Base-by-base conservation (phyloP, 129 eudicot genomes). In the Cynara cardunculus region DNA sequence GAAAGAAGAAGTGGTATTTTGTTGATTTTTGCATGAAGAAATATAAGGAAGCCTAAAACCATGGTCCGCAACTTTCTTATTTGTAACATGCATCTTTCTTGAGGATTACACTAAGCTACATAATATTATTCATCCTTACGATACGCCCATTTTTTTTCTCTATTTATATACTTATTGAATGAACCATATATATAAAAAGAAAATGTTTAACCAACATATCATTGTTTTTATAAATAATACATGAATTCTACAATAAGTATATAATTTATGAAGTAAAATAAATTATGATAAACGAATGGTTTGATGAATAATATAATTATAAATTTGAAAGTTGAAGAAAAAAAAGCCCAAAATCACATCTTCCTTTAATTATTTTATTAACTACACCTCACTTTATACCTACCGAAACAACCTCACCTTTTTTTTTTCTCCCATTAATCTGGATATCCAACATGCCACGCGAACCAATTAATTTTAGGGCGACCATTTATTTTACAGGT, bases 301-400 rank as follows among this genome's bases (percentile, higher is more conserved):
- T 77, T 66, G 26, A 78, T 68, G 37, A 79, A 53, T 46, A 21
- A 56, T 56, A 11, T 56, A 18, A 78, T 19, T 21, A 61, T 35
- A 26, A 67, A 67, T 26, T 8, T 25, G 64, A 74, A 74, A 81
- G 80, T 81, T 66, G 70, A 66, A 24, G 44, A 65, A 53, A 65
- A 65, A 72, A 16, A 74, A 66, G 75, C 70, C 80, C n/a, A 78
- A 84, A 46, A 74, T 77, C 90, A 69, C 82, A 80, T 80, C 78
- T 64, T 77, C 44, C 83, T 71, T 69, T 81, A 56, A 56, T 18
- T 19, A 73, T 78, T 84, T 87, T 81, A 83, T 71, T 83, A 82
- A 74, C 65, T 62, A 78, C 72, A 77, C 85, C 89, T 68, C 85
- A 84, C 91, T 90, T 86, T 90, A 86, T 75, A 93, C 94, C 96